Evolutionary conservation across 2,329 filamentous ascomycete species (phyloP), one percentile per base, ranked within the genome.

Genomic region (Parastagonospora avenae): DNA sequence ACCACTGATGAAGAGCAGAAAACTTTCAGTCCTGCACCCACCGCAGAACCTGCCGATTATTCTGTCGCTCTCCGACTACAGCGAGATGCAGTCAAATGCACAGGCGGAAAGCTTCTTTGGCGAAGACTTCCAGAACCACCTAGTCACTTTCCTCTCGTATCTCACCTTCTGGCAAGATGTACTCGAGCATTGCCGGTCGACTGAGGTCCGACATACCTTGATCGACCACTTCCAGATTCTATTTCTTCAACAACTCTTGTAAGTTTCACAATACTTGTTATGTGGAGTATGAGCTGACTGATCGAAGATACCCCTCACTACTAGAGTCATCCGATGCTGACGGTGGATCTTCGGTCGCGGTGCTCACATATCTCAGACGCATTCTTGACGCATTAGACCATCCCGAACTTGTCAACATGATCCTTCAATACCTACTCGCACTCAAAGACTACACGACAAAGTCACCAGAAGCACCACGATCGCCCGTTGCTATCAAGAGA

Each of bases 121-220:
- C 2, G 79, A 83, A 1, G 85, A 91, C 52, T 92, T 95, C 56
- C 89, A 91, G 64, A 83, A 86, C n/a, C 91, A 97, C 64, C 84
- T 97, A 67, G 87, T 93, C 47, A 96, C 92, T 0, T 99, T 99
- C 67, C 81, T 99, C 36, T 96, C 94, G 0, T 95, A 97, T 69
- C 82, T 99, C 42, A 80, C 95, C 5, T 99, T 99, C 70, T 99
- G 94, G 94, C 94, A 99, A 76, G 94, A 99, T 72, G 92, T 97
- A 30, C 79, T 99, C 54, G 94, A 97, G 71, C 93, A 97, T 74
- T 99, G 94, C 77, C 86, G 87, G 64, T 97, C 93, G 3, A 81
- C 87, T 1, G 93, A 97, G 69, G 91, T 99, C 62, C 94, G 93
- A 71, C 91, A 91, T 60, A 97, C 92, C 1, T 79, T 99, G 43